phyloP scores from a whole-genome alignment of 768 basidiomycete genomes.

The Russula ochroleuca region DNA sequence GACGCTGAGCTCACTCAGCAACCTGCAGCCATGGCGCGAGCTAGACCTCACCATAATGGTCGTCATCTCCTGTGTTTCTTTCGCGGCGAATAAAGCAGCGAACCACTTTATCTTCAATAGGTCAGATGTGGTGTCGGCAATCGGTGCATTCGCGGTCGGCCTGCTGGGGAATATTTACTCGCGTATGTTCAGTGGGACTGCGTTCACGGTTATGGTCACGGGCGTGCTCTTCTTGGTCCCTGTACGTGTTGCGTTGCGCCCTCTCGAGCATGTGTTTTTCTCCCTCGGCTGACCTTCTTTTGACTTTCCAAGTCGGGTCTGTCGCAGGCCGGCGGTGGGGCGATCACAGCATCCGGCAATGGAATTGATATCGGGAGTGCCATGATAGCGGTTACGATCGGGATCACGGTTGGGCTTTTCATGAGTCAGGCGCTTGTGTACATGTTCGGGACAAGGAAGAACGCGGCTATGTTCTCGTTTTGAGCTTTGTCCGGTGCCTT shows the following conservation, averaged over 20 bases:
- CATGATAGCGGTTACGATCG: conserved; percentile 87
- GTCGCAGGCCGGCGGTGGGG: conserved; percentile 70
- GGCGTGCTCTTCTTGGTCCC: conserved; percentile 85
- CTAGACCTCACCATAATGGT: conserved; percentile 80
- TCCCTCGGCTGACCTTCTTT: conserved; percentile 11
- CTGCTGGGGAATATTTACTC: conserved; percentile 78
- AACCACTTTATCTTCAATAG: conserved; percentile 83
- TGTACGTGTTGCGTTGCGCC: conserved; percentile 46
- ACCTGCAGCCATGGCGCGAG: conserved; percentile 71
- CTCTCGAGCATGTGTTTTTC: not conserved
- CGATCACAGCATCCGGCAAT: conserved; percentile 69
- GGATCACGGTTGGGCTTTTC: conserved; percentile 85
- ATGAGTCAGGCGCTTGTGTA: conserved; percentile 86
- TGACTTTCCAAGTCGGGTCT: conserved; percentile 59
- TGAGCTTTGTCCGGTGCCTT: conserved; percentile 33
- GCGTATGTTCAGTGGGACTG: conserved; percentile 76
- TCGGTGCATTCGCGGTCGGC: conserved; percentile 80
- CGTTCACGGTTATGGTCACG: conserved; percentile 88
- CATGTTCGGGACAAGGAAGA: conserved; percentile 79
- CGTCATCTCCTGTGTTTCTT: conserved; percentile 73
- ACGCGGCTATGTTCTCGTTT: conserved; percentile 82
- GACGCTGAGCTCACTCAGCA: conserved; percentile 63
- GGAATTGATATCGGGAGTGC: conserved; percentile 82
- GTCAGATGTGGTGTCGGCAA: conserved; percentile 78
- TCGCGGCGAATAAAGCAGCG: conserved; percentile 74